These are phyloP conservation scores for Collybiopsis confluens DNA, from an alignment of 768 basidiomycete genomes.

Conservation along the genomic window DNA sequence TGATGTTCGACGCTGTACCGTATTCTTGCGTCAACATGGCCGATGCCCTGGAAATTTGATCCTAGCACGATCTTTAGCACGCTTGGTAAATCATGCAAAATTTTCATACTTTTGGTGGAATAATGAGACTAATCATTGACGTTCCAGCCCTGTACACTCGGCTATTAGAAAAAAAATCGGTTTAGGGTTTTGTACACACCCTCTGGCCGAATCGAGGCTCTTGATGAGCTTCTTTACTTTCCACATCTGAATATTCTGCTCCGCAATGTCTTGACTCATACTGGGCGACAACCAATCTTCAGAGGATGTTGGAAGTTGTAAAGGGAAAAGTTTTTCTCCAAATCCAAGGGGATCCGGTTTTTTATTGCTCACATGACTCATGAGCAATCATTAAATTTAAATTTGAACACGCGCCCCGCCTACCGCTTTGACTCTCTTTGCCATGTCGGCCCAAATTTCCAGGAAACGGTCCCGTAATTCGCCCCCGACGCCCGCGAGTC, in stretches of 20 bases:
- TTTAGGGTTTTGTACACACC: constrained; percentile 36
- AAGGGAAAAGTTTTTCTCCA: too few relatives aligned
- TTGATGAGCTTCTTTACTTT: constrained; percentile 99
- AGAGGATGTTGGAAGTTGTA: neutral
- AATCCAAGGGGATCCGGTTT: too few relatives aligned
- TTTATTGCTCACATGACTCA: neutral
- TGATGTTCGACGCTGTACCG: constrained; percentile 99
- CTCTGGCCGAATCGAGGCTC: constrained; percentile 92
- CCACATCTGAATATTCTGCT: constrained; percentile 97
- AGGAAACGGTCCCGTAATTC: constrained; percentile 5
- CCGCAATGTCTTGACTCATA: constrained; percentile 82
- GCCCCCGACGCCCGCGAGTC: neutral
- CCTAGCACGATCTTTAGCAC: constrained; percentile 34
- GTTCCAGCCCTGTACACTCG: constrained; percentile 82
- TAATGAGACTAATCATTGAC: constrained; percentile 97
- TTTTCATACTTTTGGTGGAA: constrained; percentile 79
- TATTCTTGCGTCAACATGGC: constrained; percentile 98
- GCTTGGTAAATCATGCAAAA: constrained; percentile 10
- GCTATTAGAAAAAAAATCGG: constrained; percentile 20
- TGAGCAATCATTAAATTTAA: too few relatives aligned
- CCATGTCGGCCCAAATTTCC: neutral
- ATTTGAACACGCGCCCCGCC: too few relatives aligned
- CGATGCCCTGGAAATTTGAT: constrained; percentile 91
- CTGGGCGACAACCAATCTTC: constrained; percentile 30
- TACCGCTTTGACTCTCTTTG: neutral